Base-by-base conservation (phyloP, 1,139 yeast species). In the Blastobotrys apis region DNA sequence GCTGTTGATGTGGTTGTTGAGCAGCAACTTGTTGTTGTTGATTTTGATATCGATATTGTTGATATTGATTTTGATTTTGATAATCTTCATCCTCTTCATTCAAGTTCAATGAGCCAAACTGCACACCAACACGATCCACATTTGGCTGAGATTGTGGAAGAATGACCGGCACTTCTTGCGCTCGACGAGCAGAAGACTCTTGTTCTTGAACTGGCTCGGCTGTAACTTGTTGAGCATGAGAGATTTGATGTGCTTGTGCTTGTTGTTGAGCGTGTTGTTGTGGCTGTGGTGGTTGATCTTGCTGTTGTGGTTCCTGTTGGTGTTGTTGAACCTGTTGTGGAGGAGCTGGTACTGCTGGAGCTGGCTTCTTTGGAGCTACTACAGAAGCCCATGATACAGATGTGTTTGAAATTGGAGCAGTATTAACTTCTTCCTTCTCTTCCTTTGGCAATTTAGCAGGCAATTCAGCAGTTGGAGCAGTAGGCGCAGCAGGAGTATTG, bases 51-150 rank as follows among this genome's bases (percentile, higher is more conserved):
- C 37, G 48, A 16, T 44, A 41, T 44, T 47, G 53, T 42, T 46
- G 47, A 29, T 49, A 51, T 43, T 51, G 50, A 45, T 50, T 53
- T n/a, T 43, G 53, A 33, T 55, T 51, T 43, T 45, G 51, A 15
- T 30, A 40, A 17, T 45, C 51, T 41, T 52, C 54, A 26, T 60
- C 65, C 40, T 59, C 59, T 41, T 64, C 71, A 38, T 61, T 59
- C 34, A 66, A 67, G 33, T 78, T 68, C 63, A 80, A 71, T 15
- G 84, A 77, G 43, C 88, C 87, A 57, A 82, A 82, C 43, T 84
- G 81, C 45, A 81, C 83, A 53, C 84, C 86, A 41, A 79, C 80
- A 47, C 77, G 71, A 57, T 75, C 75, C 50, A 72, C 68, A 57
- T 74, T 77, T 31, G 58, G 61, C 41, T 69, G 70, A 33, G 73